Evolutionary conservation across 1,284 basidiomycete species (phyloP).

Genomic region (Rhodotorula mucilaginosa): DNA sequence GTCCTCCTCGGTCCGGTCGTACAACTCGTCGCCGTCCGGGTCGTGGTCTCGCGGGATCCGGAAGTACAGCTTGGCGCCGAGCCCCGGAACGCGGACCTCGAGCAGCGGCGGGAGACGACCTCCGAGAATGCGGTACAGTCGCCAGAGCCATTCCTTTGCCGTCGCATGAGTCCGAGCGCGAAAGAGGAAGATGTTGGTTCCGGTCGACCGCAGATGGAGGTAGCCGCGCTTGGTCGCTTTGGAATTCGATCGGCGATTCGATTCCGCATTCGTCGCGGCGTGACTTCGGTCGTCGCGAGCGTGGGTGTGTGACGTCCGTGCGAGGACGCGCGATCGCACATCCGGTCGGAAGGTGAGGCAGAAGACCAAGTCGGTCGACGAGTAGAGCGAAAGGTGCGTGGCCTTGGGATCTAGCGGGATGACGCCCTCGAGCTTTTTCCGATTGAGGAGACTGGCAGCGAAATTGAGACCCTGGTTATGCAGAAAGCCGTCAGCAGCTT

Average conservation of each 20-base stretch:
- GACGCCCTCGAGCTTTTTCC: constrained; percentile 37
- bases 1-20: constrained; percentile 8
- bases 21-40: constrained; percentile 3
- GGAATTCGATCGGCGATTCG: constrained; percentile 5
- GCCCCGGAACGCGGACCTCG: constrained; percentile 33
- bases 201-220: constrained; percentile 35
- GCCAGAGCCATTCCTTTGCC: constrained; percentile 41
- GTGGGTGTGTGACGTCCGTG: neutral
- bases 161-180: constrained; percentile 29
- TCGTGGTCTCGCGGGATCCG: constrained; percentile 24
- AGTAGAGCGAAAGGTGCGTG: constrained; percentile 41
- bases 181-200: constrained; percentile 42
- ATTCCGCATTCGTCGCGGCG: constrained; percentile 3
- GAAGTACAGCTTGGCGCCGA: constrained; percentile 34
- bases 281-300: constrained; percentile 3
- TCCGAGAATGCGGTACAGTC: constrained; percentile 34
- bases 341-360: constrained; percentile 34
- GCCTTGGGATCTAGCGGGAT: constrained; percentile 29
- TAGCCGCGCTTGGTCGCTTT: constrained; percentile 31
- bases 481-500: neutral
- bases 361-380: constrained; percentile 41
- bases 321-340: neutral
- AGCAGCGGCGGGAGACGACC: constrained; percentile 25
- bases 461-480: constrained; percentile 11
- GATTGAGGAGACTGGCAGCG: constrained; percentile 17